Percentiles rank a stretch among this genome's conserved stretches.
phyloP scores from a whole-genome alignment of 805 yeast species.

The Candida ortonii region DNA sequence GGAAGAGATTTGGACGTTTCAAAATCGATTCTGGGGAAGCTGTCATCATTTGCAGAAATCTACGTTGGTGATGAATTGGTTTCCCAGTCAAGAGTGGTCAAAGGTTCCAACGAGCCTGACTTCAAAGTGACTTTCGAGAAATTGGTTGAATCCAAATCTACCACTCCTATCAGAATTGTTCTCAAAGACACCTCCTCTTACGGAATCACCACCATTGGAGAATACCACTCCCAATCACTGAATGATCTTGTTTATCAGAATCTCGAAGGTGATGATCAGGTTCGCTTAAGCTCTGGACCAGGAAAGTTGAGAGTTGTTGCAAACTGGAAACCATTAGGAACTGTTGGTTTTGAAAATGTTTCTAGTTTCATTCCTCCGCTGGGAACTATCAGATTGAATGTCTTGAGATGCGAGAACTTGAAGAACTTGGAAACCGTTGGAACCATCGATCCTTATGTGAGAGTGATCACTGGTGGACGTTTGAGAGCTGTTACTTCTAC shows the following conservation, averaged over 20 bases:
- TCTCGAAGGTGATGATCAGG: constrained; percentile 47
- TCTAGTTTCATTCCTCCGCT: constrained; percentile 54
- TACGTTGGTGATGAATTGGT: constrained; percentile 54
- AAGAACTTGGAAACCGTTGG: constrained; percentile 65
- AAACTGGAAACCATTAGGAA: constrained; percentile 67
- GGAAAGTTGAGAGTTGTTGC: constrained; percentile 57
- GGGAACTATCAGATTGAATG: constrained; percentile 62
- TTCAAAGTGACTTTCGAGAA: constrained; percentile 65
- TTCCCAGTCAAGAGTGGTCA: constrained; percentile 58
- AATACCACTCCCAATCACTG: constrained; percentile 47
- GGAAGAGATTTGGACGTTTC: constrained; percentile 57
- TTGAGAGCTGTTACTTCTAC: constrained; percentile 52
- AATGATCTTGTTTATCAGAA: constrained; percentile 53
- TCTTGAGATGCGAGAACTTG: constrained; percentile 52
- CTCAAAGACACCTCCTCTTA: constrained; percentile 59
- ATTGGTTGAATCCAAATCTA: constrained; percentile 58
- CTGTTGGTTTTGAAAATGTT: constrained; percentile 43
- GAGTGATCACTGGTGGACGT: constrained; percentile 56
- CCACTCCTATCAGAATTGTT: constrained; percentile 51
- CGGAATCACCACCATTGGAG: constrained; percentile 49
- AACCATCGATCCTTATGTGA: constrained; percentile 71
- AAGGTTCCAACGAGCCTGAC: constrained; percentile 67
- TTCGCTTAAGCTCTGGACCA: constrained; percentile 45
- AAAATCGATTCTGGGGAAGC: constrained; percentile 47
- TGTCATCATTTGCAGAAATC: constrained; percentile 69